A percentile compares a stretch with the other conserved stretches of the same genome.
Evolutionary conservation across 768 basidiomycete genomes (phyloP).

Genomic region (Termitomyces sp.): DNA sequence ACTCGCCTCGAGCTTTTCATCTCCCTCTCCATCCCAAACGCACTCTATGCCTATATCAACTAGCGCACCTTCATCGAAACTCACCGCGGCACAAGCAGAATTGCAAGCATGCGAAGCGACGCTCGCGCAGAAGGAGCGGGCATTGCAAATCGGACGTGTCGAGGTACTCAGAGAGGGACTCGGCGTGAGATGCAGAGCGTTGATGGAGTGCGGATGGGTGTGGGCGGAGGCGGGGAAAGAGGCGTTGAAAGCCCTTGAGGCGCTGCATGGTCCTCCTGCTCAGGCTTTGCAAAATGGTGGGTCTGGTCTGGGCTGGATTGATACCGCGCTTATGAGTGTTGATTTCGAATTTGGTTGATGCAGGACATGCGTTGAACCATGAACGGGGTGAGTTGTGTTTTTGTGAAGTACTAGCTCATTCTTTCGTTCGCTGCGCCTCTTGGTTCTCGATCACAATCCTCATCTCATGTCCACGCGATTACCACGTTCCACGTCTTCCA

Average conservation of each 20-base stretch:
- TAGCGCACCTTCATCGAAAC: constrained; percentile 38
- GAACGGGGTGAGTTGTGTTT: not conserved
- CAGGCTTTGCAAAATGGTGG: constrained; percentile 14
- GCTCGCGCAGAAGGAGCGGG: constrained; percentile 65
- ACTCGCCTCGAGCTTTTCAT: constrained; percentile 28
- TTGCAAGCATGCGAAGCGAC: constrained; percentile 81
- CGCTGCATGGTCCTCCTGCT: constrained; percentile 24
- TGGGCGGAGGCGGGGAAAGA: constrained; percentile 70
- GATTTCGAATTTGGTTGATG: not conserved
- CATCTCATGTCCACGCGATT: no score
- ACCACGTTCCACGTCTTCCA: no score
- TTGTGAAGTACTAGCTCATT: no score
- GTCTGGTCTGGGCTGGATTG: no score
- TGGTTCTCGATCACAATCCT: no score
- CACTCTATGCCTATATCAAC: constrained; percentile 12
- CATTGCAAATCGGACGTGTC: constrained; percentile 50
- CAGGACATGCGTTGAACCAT: not conserved
- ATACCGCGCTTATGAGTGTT: no score
- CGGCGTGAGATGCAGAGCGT: constrained; percentile 55
- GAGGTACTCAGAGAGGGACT: constrained; percentile 62
- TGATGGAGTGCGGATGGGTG: constrained; percentile 64
- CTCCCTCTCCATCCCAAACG: constrained; percentile 11
- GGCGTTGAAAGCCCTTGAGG: constrained; percentile 43
- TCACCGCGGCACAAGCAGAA: constrained; percentile 67
- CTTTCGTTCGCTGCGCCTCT: no score